A percentile compares a stretch with the other conserved stretches of the same genome.
Evolutionary conservation across 805 yeast genomes (phyloP).

Genomic region (Wickerhamiella kurtzmanii): DNA sequence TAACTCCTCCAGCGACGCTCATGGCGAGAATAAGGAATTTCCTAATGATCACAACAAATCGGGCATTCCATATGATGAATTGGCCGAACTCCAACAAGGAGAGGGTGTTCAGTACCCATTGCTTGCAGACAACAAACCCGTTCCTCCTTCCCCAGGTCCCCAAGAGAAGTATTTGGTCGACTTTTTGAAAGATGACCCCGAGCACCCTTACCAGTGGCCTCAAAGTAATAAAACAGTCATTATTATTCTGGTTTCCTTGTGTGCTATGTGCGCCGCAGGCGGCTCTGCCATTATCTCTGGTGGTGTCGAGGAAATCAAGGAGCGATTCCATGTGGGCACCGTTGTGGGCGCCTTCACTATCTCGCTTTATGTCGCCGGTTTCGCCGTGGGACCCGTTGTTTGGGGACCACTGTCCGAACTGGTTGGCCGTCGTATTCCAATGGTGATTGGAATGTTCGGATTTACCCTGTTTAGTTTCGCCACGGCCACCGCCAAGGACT

Average conservation of each 20-base stretch:
- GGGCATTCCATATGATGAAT: background rate
- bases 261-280: conserved; percentile 43
- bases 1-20: background rate
- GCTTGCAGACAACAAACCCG: background rate
- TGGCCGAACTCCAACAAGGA: background rate
- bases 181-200: conserved; percentile 32
- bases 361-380: conserved; percentile 74
- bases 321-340: conserved; percentile 42
- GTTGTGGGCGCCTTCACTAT: conserved; percentile 62
- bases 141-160: conserved; percentile 6
- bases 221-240: conserved; percentile 1
- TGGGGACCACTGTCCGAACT: conserved; percentile 82
- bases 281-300: conserved; percentile 48
- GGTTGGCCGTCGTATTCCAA: conserved; percentile 50
- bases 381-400: conserved; percentile 78
- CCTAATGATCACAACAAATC: background rate
- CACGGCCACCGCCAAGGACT: conserved; percentile 14
- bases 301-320: conserved; percentile 34
- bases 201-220: conserved; percentile 45
- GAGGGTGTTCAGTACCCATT: background rate
- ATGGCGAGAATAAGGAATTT: background rate
- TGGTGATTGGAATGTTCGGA: conserved; percentile 35
- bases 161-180: conserved; percentile 10
- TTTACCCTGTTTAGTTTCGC: conserved; percentile 18
- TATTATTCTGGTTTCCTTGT: conserved; percentile 39